phyloP scores from a whole-genome alignment of 2,329 filamentous ascomycete genomes.

The Onygenales sp. region DNA sequence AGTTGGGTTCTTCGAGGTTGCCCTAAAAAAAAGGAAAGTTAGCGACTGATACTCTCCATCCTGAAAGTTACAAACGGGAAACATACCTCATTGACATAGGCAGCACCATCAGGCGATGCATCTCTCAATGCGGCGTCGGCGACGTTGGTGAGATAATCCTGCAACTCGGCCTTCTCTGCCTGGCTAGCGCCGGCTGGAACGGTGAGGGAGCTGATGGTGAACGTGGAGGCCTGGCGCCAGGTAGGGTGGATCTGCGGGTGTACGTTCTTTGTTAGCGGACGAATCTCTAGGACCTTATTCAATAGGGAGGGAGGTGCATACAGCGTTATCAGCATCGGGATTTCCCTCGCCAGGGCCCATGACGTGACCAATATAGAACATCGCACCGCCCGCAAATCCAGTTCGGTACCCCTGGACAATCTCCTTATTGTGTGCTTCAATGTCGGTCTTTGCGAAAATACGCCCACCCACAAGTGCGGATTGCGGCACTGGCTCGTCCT shows the following conservation, averaged over 20 bases:
- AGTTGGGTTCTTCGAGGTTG: constrained; percentile 22
- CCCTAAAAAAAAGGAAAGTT: not conserved
- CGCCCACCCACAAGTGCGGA: not conserved
- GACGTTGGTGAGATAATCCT: not conserved
- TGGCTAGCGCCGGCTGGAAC: not conserved
- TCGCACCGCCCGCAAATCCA: not conserved
- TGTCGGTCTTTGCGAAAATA: not conserved
- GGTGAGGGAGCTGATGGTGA: not conserved
- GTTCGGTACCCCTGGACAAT: not conserved
- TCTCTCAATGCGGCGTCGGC: not conserved
- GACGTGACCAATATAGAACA: not conserved
- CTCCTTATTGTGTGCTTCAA: not conserved
- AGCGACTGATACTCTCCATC: not conserved
- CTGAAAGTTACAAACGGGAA: not conserved
- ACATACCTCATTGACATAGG: not conserved
- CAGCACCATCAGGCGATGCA: not conserved
- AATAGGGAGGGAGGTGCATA: not conserved
- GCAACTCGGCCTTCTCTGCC: not conserved
- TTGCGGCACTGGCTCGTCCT: not conserved
- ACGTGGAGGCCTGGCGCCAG: not conserved
- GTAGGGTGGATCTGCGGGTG: not conserved
- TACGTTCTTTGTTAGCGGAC: not conserved
- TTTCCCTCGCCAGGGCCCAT: not conserved
- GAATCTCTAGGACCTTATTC: not conserved
- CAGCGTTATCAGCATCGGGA: not conserved